Conservation (phyloP, 108 stramenopile species). For the Skeletonema marinoi region DNA sequence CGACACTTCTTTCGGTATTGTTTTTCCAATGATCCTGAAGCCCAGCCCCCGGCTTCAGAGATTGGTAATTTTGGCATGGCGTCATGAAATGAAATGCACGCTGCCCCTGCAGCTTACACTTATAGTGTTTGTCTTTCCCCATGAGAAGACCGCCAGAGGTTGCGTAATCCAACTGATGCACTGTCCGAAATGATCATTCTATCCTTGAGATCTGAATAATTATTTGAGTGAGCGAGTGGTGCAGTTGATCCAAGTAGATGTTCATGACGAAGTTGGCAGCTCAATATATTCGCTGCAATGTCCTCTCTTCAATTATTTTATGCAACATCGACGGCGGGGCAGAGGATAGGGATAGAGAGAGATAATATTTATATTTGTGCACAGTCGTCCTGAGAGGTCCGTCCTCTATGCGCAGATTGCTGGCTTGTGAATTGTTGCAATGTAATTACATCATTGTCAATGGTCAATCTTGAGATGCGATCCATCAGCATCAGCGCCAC, state of each 20-base stretch:
- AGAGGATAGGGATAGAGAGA: slow-evolving; percentile 79
- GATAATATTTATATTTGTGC: slow-evolving; percentile 65
- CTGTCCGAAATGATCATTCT: slow-evolving; percentile 63
- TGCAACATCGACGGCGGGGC: slow-evolving; percentile 43
- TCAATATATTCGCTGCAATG: not conserved
- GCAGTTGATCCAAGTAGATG: slow-evolving; percentile 36
- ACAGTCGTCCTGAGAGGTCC: slow-evolving; percentile 71
- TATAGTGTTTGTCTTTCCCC: slow-evolving; percentile 35
- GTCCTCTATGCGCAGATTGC: slow-evolving; percentile 86
- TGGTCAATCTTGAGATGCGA: slow-evolving; percentile 20
- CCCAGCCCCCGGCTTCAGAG: slow-evolving; percentile 17
- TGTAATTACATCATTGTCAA: slow-evolving; percentile 67
- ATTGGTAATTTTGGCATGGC: slow-evolving; percentile 24
- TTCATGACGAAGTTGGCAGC: not conserved
- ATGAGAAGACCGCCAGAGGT: slow-evolving; percentile 77
- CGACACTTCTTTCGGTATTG: slow-evolving; percentile 51
- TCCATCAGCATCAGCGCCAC: slow-evolving; percentile 2
- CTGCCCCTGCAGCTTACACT: slow-evolving; percentile 55
- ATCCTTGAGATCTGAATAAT: slow-evolving; percentile 58
- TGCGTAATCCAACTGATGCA: slow-evolving; percentile 90
- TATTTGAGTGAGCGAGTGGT: slow-evolving; percentile 13
- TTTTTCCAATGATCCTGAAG: slow-evolving; percentile 37
- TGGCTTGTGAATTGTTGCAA: slow-evolving; percentile 84
- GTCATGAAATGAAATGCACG: slow-evolving; percentile 57
- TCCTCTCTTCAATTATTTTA: not conserved